Conservation (phyloP, 345 rosid species). For the Pelargonium nanum region DNA sequence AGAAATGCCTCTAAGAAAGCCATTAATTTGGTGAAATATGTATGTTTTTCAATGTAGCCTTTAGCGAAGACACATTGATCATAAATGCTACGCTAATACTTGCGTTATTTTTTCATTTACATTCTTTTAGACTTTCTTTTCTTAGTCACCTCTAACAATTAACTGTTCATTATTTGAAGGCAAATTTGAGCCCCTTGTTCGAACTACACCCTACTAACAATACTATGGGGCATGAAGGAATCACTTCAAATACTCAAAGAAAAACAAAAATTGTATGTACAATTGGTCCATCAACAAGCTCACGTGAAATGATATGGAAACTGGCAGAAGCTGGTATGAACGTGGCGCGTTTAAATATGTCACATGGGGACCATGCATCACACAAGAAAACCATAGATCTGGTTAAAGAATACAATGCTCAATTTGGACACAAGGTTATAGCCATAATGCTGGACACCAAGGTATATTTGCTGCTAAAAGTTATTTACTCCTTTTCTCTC, state of each 20-base stretch:
- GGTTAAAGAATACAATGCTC: slow-evolving; percentile 86
- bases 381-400: slow-evolving; percentile 80
- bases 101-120: neutral
- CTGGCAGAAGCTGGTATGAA: slow-evolving; percentile 89
- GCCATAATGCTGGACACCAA: slow-evolving; percentile 94
- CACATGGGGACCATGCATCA: slow-evolving; percentile 91
- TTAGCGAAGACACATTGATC: too few species aligned
- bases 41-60: too few species aligned
- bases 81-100: neutral
- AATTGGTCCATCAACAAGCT: slow-evolving; percentile 91
- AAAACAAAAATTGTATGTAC: slow-evolving; percentile 94
- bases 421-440: slow-evolving; percentile 61
- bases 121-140: neutral
- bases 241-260: slow-evolving; percentile 30
- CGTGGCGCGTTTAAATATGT: slow-evolving; percentile 93
- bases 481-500: neutral
- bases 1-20: too few species aligned
- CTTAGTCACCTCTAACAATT: neutral
- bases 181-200: slow-evolving; percentile 22
- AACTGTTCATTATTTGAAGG: slow-evolving; percentile 23
- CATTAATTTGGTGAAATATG: too few species aligned
- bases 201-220: slow-evolving; percentile 22
- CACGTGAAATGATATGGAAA: slow-evolving; percentile 94
- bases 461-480: slow-evolving; percentile 29
- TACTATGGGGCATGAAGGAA: slow-evolving; percentile 22